Base-by-base conservation (phyloP, 176 grass and related monocot genomes). In the Hsuehochloa calcarea region DNA sequence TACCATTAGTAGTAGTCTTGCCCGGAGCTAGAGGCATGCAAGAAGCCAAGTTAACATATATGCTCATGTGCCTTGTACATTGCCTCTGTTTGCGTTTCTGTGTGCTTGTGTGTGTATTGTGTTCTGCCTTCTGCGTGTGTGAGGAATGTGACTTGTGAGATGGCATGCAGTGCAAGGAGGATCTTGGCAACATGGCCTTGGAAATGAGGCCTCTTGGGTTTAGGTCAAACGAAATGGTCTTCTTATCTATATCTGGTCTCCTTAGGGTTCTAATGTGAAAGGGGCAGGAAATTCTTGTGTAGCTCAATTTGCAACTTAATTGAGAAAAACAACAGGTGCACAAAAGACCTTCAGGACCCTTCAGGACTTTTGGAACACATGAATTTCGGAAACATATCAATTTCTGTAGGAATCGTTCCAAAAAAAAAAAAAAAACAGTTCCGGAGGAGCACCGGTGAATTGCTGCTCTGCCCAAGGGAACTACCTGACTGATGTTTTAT, bases 11-110 rank as follows among this genome's bases (percentile, higher is more conserved):
- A 31, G 10, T 10, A 9, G 6, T 56, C 1, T 16, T 51, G 79
- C 40, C 60, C 60, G 23, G 59, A 22, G 47, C 46, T 10, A 26
- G 26, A 31, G 82, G 70, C 88, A 89, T 85, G 88, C 82, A 81
- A 31, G 7, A 68, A 31, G 31, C n/a, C 60, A 79, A 62, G 15
- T 29, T 40, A 5, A 35, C 13, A 40, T 23, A 8, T 77, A 73
- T 55, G 23, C 29, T 72, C 52, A 58, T 44, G 51, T 68, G 62
- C 45, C 8, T 65, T 50, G 43, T 64, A 37, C 51, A 65, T 34
- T 19, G 44, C 10, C 82, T 8, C 1, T 23, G 44, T 25, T 62
- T 74, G 5, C 64, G 34, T 43, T 49, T 40, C 22, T 47, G 16
- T 50, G 19, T 14, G 9, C 51, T 43, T 68, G 5, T 17, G 49